Base-by-base conservation (phyloP, 345 rosid genomes). In the Garcia nutans region DNA sequence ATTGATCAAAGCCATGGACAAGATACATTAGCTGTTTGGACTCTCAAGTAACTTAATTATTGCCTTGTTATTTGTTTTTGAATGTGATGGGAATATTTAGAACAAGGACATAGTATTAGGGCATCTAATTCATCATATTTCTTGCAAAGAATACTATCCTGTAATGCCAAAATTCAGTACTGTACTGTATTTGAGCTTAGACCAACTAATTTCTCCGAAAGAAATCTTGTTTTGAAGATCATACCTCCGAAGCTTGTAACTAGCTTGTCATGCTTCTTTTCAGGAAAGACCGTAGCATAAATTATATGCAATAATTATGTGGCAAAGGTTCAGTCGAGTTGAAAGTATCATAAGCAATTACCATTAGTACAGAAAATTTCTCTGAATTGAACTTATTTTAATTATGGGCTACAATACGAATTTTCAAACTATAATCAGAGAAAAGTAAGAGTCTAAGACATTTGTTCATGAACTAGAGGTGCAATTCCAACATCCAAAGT, bases 81-180 rank as follows among this genome's bases (percentile, higher is more conserved):
- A 33, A 33, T 26, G 47, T 49, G 65, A 87, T 70, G 76, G 91
- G 12, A 54, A 63, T 2, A 88, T 89, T 52, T 90, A 86, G 73
- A 85, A 85, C 19, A 72, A 77, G 71, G 91, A 88, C 69, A 86
- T 89, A 23, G 93, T 88, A 20, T 61, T 88, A 31, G 86, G 90
- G 93, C 82, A 88, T 72, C 80, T 81, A 1, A 78, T 85, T 41
- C 90, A 86, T 55, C 90, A 89, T 33, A 76, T 86, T 0, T 89
- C 93, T 11, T 76, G 86, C 65, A 89, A 89, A 47, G 93, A 89
- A 80, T 91, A 90, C 78, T 88, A 55, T 26, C 91, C 91, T 1
- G 13, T 85, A 67, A 87, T 87, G 93, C 88, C 93, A 7, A 87
- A 87, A 10, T 28, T 87, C 55, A 78, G 64, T 6, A 82, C 79